phyloP scores from a whole-genome alignment of 495 filamentous ascomycete genomes.

The Xylaria grammica region DNA sequence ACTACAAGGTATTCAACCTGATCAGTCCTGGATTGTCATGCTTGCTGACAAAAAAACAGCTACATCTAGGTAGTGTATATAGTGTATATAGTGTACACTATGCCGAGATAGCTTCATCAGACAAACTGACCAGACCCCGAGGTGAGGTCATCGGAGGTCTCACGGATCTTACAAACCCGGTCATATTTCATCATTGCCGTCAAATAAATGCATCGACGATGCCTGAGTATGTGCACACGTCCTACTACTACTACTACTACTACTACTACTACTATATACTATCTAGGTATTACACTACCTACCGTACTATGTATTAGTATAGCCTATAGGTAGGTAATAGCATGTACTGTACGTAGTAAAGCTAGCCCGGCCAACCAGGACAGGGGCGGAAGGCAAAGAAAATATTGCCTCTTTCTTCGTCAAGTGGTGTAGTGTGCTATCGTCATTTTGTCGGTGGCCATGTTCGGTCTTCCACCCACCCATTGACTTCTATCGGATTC shows the following conservation, averaged over 20 bases:
- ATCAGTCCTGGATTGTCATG: too few relatives aligned
- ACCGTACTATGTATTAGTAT: too few relatives aligned
- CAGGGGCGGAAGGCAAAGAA: background rate
- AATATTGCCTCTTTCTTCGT: background rate
- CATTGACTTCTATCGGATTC: background rate
- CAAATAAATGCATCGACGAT: slow-evolving; percentile 2
- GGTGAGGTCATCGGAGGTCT: slow-evolving; percentile 9
- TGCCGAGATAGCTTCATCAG: too few relatives aligned
- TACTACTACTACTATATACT: too few relatives aligned
- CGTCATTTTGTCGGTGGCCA: slow-evolving; percentile 6
- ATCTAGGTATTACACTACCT: too few relatives aligned
- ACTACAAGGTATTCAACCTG: too few relatives aligned
- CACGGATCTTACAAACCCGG: slow-evolving; percentile 2
- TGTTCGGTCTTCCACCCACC: background rate
- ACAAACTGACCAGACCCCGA: background rate
- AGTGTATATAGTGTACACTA: too few relatives aligned
- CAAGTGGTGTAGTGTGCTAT: background rate
- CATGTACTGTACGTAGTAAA: background rate
- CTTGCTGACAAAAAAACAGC: too few relatives aligned
- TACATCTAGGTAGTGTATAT: too few relatives aligned
- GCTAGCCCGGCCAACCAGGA: too few relatives aligned
- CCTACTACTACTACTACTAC: too few relatives aligned
- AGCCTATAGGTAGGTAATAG: too few relatives aligned
- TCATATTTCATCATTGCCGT: slow-evolving; percentile 11
- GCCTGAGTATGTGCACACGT: background rate